phyloP scores from a whole-genome alignment of 441 rosid genomes.

The Cnidoscolus chayamansa region DNA sequence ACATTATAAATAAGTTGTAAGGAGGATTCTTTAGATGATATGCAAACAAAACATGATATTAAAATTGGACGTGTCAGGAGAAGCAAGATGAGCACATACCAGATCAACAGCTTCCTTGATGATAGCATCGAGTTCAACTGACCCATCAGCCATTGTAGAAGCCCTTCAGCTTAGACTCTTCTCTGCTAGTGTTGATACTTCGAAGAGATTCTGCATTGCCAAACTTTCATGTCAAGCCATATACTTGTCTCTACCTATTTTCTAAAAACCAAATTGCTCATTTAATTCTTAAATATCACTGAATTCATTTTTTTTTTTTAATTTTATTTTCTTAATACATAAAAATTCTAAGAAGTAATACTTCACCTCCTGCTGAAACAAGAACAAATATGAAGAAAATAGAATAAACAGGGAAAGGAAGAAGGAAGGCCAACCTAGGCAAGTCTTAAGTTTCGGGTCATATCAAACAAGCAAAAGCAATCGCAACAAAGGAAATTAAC shows the following conservation, averaged over 20 bases:
- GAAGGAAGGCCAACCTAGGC: not conserved
- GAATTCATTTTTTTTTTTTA: not conserved
- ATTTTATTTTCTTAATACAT: not conserved
- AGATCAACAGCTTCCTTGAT: constrained; percentile 54
- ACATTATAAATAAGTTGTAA: no score
- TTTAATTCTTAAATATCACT: not conserved
- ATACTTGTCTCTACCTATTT: not conserved
- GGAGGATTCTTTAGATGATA: not conserved
- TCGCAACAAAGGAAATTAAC: not conserved
- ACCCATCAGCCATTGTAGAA: constrained; percentile 15
- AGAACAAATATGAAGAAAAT: not conserved
- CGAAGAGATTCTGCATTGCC: constrained; percentile 20
- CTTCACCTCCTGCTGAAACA: not conserved
- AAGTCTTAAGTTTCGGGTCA: not conserved
- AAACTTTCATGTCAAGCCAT: constrained; percentile 5
- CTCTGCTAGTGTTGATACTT: not conserved
- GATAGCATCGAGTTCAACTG: constrained; percentile 40
- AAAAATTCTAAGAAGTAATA: not conserved
- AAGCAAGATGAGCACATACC: constrained; percentile 28
- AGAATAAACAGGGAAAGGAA: not conserved
- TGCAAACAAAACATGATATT: not conserved
- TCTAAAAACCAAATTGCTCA: not conserved
- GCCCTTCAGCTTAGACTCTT: constrained; percentile 6
- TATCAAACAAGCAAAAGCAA: constrained; percentile 1
- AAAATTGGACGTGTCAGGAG: not conserved